phyloP scores from a whole-genome alignment of 2,329 filamentous ascomycete species.

The Sarocladiaceae sp. region DNA sequence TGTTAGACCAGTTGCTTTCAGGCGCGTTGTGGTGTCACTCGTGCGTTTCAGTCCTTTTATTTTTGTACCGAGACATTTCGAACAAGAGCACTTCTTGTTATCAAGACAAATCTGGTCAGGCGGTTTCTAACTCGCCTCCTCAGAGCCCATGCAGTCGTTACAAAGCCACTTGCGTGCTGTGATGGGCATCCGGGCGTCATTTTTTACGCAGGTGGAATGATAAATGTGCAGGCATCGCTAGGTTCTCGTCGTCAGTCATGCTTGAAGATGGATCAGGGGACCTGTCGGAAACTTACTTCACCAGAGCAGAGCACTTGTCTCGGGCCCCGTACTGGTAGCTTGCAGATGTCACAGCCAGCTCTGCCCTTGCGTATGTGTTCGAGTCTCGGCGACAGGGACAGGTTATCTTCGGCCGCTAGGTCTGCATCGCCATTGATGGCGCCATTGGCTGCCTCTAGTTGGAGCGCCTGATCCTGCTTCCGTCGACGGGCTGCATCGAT shows the following conservation, averaged over 20 bases:
- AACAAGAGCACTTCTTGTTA: too few relatives aligned
- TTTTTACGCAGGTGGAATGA: constrained; percentile 39
- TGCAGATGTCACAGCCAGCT: constrained; percentile 42
- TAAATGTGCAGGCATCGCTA: not conserved
- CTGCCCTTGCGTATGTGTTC: constrained; percentile 34
- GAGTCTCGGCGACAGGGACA: constrained; percentile 19
- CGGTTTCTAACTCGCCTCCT: constrained; percentile 19
- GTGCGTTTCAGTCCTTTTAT: not conserved
- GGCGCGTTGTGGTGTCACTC: not conserved
- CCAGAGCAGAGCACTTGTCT: constrained; percentile 44
- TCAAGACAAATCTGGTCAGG: too few relatives aligned
- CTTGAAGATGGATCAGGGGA: too few relatives aligned
- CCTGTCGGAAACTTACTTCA: constrained; percentile 31
- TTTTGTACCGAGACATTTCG: too few relatives aligned
- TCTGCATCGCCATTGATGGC: constrained; percentile 3
- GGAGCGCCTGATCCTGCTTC: constrained; percentile 2
- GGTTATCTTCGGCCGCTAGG: not conserved
- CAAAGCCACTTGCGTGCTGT: constrained; percentile 35
- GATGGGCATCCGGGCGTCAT: constrained; percentile 26
- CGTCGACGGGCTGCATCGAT: not conserved
- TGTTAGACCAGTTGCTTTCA: too few relatives aligned
- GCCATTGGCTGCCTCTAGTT: not conserved
- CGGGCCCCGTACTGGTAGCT: constrained; percentile 40
- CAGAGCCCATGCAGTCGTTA: constrained; percentile 30
- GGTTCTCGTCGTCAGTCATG: not conserved